phyloP scores from a whole-genome alignment of 2,329 filamentous ascomycete genomes.

The Penicillium sp. region DNA sequence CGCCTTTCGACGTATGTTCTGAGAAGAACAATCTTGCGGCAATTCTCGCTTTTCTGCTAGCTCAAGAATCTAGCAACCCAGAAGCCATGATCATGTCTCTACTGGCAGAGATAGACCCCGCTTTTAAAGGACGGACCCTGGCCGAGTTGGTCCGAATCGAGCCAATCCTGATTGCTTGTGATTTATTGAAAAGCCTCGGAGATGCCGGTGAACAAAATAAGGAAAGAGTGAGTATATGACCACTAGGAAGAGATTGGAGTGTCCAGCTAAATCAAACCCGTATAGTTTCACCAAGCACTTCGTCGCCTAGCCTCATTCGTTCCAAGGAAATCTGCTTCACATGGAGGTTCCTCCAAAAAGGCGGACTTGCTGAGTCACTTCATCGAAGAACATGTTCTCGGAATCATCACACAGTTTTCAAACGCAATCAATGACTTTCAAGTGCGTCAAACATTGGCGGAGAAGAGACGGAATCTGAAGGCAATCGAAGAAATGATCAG shows the following conservation, averaged over 20 bases:
- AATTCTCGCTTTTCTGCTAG: conserved; percentile 59
- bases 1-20: conserved; percentile 62
- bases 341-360: conserved; percentile 49
- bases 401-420: conserved; percentile 80
- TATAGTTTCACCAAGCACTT: conserved; percentile 52
- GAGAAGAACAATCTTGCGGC: conserved; percentile 60
- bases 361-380: conserved; percentile 68
- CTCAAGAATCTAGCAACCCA: conserved; percentile 62
- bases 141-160: conserved; percentile 71
- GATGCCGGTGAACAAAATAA: conserved; percentile 60
- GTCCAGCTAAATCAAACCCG: not conserved
- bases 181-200: conserved; percentile 77
- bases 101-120: conserved; percentile 66
- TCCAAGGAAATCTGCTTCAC: conserved; percentile 48
- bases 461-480: conserved; percentile 75
- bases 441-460: conserved; percentile 57
- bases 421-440: conserved; percentile 71
- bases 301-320: conserved; percentile 52
- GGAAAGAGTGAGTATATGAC: conserved; percentile 52
- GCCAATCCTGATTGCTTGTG: conserved; percentile 72
- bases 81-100: conserved; percentile 69
- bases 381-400: conserved; percentile 79
- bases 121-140: conserved; percentile 67
- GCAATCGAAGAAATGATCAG: conserved; percentile 87
- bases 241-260: not conserved